These are phyloP conservation scores for Neonothopanus nambi DNA, from an alignment of 1,284 basidiomycete species.

Conservation along the genomic window DNA sequence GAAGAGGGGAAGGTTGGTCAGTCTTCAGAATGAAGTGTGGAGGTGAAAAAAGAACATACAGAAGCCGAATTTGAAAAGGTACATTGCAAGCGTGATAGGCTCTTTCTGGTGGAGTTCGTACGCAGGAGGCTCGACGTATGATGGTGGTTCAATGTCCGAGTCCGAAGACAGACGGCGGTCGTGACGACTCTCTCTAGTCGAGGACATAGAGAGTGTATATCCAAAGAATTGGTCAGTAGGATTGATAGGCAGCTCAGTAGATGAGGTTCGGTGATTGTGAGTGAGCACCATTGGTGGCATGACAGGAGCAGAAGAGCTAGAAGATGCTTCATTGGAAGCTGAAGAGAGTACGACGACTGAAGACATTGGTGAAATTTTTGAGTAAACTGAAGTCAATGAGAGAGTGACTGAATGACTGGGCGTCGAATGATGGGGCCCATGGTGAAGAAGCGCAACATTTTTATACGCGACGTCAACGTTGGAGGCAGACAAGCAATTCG, in stretches of 20 bases:
- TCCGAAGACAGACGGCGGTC: conserved; percentile 17
- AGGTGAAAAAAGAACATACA: conserved; percentile 27
- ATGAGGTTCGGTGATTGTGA: not conserved
- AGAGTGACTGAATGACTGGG: too few relatives aligned
- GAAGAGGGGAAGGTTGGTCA: conserved; percentile 34
- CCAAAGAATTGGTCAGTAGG: conserved; percentile 23
- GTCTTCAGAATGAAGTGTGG: not conserved
- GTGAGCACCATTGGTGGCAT: not conserved
- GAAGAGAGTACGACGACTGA: too few relatives aligned
- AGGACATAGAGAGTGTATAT: conserved; percentile 15
- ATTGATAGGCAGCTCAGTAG: conserved; percentile 7
- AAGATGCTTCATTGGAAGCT: too few relatives aligned
- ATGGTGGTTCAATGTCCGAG: conserved; percentile 10
- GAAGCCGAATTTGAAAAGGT: conserved; percentile 44
- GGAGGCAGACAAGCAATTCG: too few relatives aligned
- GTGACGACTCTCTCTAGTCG: conserved; percentile 16
- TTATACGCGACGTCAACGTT: too few relatives aligned
- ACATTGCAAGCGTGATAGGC: conserved; percentile 42
- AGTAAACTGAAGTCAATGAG: too few relatives aligned
- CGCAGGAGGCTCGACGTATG: conserved; percentile 21
- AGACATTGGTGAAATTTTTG: too few relatives aligned
- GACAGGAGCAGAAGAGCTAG: not conserved
- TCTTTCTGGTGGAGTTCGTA: conserved; percentile 25
- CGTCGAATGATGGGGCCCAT: too few relatives aligned
- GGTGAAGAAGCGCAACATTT: too few relatives aligned